Evolutionary conservation across 2,329 filamentous ascomycete species (phyloP), one percentile per base, ranked within the genome.

Genomic region (Aureobasidium sp.): DNA sequence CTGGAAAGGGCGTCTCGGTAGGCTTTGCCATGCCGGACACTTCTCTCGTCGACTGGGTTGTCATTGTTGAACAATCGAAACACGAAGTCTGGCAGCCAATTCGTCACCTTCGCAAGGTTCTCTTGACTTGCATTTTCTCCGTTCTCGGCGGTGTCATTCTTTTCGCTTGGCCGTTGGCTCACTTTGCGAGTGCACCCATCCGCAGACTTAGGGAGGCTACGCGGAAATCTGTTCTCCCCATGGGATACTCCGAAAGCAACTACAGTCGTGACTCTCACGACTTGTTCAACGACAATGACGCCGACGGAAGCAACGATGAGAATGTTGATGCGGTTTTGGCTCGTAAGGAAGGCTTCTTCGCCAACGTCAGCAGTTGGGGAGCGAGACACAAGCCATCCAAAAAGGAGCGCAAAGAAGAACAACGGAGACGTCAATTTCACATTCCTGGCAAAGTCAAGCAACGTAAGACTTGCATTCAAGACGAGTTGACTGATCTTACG

Each of bases 361-460:
- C 63, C 17, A 59, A 64, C 17, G 64, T 76, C 1, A 56, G 57
- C 39, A 57, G 61, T 22, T 65, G 61, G 69, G 57, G 35, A 14
- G 21, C 25, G 59, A 70, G 62, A 63, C 64, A 61, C 4, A 66
- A 57, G 45, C 38, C 21, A 6, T 41, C 49, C 6, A 61, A 62
- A 37, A 63, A 67, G 45, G 70, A 69, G 24, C 66, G 65, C 50
- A 63, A 63, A 41, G 69, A 72, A 27, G 70, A 65, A 17, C 65
- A 65, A 54, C 63, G 66, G 22, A 65, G 77, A 34, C 76, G 76
- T 45, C 77, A 79, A 27, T 95, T 95, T 68, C 88, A 88, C 58
- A 94, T 96, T 35, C 90, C 90, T 0, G 82, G 81, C 12, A 89
- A 88, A 65, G 90, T 96, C 8, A 81, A 81, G 52, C 84, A 89